Base-by-base conservation (phyloP, 1,284 basidiomycete species). In the Sporisorium reilianum region DNA sequence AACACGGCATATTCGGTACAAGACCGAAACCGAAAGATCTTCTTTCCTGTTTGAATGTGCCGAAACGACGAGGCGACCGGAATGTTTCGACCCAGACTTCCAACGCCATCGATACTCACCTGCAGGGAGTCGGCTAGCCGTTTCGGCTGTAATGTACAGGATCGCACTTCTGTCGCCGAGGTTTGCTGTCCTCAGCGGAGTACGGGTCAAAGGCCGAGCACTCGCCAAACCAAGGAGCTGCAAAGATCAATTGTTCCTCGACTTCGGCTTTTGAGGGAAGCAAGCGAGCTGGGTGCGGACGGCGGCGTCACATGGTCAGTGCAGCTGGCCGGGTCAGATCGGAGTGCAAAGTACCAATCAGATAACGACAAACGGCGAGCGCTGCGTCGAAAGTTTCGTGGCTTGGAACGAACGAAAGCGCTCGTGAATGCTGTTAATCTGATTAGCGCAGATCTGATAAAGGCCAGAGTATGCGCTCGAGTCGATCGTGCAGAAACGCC, bases 391-490 rank as follows among this genome's bases (percentile, higher is more conserved):
- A 23, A 25, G 44, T 25, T 18, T 25, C 7, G 44, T 25, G 12
- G 23, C 25, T 46, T 18, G 16, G 23, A 12, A 26, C 4, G 44
- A 18, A 5, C 7, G 23, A 18, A 26, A 14, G 2, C 4, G n/a
- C 2, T 23, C 20, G 22, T 3, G 40, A 54, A 30, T 1, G 44
- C n/a, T 20, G 28, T 32, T n/a, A 55, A 38, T 55, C 42, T 36
- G 53, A 55, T 55, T 45, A 45, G 18, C 20, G 14, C 53, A 18
- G n/a, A 55, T 55, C 53, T 25, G 53, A 55, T 55, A 55, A 55
- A 42, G 22, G 28, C 28, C 11, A 6, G 23, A 23, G 41, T 12
- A 34, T 34, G 32, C 11, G 32, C 32, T 34, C 32, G 11, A 34
- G 36, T 38, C 18, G 18, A 38, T 38, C 18, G 36, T 38, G 36